Evolutionary conservation across 2,329 filamentous ascomycete genomes (phyloP).

Genomic region (Fusarium pseudocircinatum): DNA sequence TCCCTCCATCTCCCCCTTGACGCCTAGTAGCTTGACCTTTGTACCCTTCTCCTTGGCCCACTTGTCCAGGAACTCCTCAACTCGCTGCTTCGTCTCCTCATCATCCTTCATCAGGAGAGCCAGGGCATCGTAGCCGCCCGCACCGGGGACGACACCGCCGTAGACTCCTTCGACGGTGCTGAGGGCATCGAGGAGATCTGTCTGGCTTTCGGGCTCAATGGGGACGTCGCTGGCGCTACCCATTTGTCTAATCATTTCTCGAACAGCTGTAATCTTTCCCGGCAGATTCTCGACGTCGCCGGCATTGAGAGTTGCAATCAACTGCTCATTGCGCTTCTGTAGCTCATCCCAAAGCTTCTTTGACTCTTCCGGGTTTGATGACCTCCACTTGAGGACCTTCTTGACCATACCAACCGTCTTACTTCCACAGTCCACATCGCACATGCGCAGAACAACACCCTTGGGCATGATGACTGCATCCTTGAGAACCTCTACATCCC

Average conservation of each 20-base stretch:
- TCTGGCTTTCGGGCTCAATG: constrained; percentile 90
- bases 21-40: constrained; percentile 73
- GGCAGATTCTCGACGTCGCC: constrained; percentile 56
- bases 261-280: constrained; percentile 60
- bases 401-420: constrained; percentile 97
- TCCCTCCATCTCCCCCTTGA: constrained; percentile 79
- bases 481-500: constrained; percentile 83
- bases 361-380: constrained; percentile 70
- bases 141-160: constrained; percentile 92
- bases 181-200: constrained; percentile 81
- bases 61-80: constrained; percentile 69
- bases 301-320: constrained; percentile 72
- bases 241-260: constrained; percentile 78
- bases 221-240: constrained; percentile 78
- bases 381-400: constrained; percentile 84
- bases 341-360: constrained; percentile 78
- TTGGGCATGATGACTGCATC: constrained; percentile 75
- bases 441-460: constrained; percentile 86
- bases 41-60: constrained; percentile 72
- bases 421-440: constrained; percentile 93
- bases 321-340: constrained; percentile 76
- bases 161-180: constrained; percentile 79
- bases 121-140: constrained; percentile 92
- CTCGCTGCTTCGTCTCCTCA: constrained; percentile 65
- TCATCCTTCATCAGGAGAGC: constrained; percentile 82